Evolutionary conservation across 2,329 filamentous ascomycete species (phyloP).

Genomic region (Dactylellina haptotyla): DNA sequence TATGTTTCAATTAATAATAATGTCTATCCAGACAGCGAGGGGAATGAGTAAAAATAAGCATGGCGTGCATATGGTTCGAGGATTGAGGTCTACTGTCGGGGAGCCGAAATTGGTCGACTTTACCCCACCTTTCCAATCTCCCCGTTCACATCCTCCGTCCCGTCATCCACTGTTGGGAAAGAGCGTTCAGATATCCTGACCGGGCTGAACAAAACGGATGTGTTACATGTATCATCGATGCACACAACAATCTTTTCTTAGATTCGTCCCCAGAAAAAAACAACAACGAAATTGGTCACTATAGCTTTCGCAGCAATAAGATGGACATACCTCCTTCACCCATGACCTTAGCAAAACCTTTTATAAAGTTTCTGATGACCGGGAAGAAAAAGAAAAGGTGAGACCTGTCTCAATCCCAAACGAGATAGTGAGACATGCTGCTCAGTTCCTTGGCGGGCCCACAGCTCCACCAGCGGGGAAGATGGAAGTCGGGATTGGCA

Average conservation of each 20-base stretch:
- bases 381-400: constrained; percentile 31
- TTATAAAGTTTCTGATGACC: constrained; percentile 1
- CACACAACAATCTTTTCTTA: constrained; percentile 41
- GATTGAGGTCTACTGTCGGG: neutral
- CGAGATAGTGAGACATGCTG: constrained; percentile 45
- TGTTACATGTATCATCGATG: neutral
- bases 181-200: neutral
- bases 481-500: neutral
- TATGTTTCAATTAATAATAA: constrained; percentile 35
- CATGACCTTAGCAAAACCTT: constrained; percentile 16
- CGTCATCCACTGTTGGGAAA: neutral
- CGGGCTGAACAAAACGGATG: constrained; percentile 11
- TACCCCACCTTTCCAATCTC: constrained; percentile 21
- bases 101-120: constrained; percentile 1
- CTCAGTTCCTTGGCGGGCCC: constrained; percentile 31
- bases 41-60: constrained; percentile 43
- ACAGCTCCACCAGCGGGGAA: constrained; percentile 9
- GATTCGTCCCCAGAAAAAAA: constrained; percentile 20
- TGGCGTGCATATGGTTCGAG: constrained; percentile 31
- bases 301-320: constrained; percentile 11
- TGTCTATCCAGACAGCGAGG: neutral
- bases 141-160: constrained; percentile 1
- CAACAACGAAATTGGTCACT: constrained; percentile 27
- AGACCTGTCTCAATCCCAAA: constrained; percentile 51
- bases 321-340: neutral